These are phyloP conservation scores for Pythium sp. DNA, from an alignment of 352 stramenopile genomes.

Conservation along the genomic window DNA sequence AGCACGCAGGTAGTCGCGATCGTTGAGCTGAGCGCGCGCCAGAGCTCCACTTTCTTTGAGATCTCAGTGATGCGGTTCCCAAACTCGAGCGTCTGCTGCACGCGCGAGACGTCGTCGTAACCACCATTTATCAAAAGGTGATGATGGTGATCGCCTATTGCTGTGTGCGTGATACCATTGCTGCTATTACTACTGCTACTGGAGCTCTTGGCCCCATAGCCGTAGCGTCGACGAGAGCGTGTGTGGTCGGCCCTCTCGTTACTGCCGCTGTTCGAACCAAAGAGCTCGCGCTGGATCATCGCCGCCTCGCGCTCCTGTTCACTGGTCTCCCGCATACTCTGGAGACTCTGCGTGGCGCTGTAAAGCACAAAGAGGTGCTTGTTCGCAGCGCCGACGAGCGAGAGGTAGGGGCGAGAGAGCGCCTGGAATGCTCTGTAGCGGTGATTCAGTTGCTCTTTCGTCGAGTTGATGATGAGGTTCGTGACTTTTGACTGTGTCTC, in stretches of 20 bases:
- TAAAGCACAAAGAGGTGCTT: conserved; percentile 34
- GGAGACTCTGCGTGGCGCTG: conserved; percentile 23
- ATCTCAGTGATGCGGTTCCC: conserved; percentile 31
- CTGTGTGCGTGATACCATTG: neutral
- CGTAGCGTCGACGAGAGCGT: conserved; percentile 3
- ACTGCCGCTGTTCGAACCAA: neutral
- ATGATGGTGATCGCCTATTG: neutral
- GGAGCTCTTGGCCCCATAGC: neutral
- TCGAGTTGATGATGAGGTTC: conserved; percentile 19
- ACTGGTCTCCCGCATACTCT: conserved; percentile 5
- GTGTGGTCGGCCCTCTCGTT: neutral
- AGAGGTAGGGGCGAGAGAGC: conserved; percentile 16
- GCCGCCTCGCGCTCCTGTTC: neutral
- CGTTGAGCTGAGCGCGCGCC: conserved; percentile 28
- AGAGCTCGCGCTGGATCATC: conserved; percentile 4
- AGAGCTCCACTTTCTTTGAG: conserved; percentile 41
- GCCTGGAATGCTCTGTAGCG: conserved; percentile 17
- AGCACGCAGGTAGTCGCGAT: conserved; percentile 29
- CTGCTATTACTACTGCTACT: neutral
- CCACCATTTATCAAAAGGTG: neutral
- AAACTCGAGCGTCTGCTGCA: conserved; percentile 30
- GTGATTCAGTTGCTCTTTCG: conserved; percentile 20
- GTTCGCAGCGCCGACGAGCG: conserved; percentile 23
- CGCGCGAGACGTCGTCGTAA: conserved; percentile 15
- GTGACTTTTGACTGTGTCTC: conserved; percentile 2